Evolutionary conservation across 2,329 filamentous ascomycete genomes (phyloP).

Genomic region (Sarocladium oryzae): DNA sequence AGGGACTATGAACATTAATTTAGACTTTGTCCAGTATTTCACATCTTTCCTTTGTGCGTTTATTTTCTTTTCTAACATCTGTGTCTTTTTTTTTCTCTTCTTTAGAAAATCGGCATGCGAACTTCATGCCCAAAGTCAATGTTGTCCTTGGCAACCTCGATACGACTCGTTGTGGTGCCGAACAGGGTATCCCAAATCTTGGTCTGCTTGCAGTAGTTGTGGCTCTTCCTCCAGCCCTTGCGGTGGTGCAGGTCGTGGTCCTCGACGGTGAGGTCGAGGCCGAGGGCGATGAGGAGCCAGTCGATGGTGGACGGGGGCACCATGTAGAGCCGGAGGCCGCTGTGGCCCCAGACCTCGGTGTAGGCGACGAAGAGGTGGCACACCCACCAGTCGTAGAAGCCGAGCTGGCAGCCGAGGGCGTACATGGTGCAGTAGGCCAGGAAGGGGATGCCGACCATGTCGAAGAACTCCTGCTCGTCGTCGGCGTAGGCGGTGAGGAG

Average conservation of each 20-base stretch:
- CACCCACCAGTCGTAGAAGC: constrained; percentile 41
- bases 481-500: constrained; percentile 36
- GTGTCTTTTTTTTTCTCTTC: too few relatives aligned
- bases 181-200: constrained; percentile 29
- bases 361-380: constrained; percentile 37
- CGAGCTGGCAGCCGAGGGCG: constrained; percentile 31
- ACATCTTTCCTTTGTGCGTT: too few relatives aligned
- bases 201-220: constrained; percentile 33
- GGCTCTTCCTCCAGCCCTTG: constrained; percentile 28
- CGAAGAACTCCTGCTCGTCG: constrained; percentile 33
- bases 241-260: constrained; percentile 36
- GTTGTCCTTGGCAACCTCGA: constrained; percentile 26
- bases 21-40: too few relatives aligned
- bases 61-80: too few relatives aligned
- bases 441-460: constrained; percentile 34
- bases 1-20: too few relatives aligned
- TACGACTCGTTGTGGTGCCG: constrained; percentile 26
- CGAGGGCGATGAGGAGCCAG: constrained; percentile 25
- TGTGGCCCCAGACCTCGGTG: constrained; percentile 31
- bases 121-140: constrained; percentile 23
- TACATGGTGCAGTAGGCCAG: constrained; percentile 30
- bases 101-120: constrained; percentile 20
- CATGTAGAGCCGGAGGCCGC: constrained; percentile 29
- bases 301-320: constrained; percentile 26
- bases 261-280: constrained; percentile 32